Conservation (phyloP, 352 stramenopile species). For the Sclerospora graminicola region DNA sequence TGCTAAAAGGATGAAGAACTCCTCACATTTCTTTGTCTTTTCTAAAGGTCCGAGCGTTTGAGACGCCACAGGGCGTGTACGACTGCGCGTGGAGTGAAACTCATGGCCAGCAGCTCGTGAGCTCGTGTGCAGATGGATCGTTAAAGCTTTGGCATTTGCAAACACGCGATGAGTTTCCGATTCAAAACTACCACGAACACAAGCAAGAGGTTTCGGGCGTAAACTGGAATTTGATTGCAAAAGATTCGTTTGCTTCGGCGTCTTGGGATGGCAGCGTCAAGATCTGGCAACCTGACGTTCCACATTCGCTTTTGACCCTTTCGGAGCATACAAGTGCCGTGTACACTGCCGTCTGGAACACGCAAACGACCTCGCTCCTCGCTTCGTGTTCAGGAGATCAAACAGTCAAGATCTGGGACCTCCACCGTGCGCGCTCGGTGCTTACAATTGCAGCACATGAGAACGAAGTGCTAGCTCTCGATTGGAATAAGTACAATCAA, state of each 20-base stretch:
- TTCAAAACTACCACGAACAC: constrained; percentile 83
- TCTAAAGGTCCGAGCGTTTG: constrained; percentile 70
- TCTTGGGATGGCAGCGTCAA: constrained; percentile 86
- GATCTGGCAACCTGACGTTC: constrained; percentile 69
- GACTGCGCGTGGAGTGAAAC: constrained; percentile 87
- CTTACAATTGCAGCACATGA: constrained; percentile 58
- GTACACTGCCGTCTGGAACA: constrained; percentile 84
- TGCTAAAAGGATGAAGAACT: neutral
- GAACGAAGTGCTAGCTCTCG: constrained; percentile 78
- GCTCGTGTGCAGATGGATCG: constrained; percentile 74
- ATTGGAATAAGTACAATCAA: constrained; percentile 92
- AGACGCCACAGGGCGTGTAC: constrained; percentile 85
- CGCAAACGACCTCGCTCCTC: constrained; percentile 52
- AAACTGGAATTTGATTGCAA: constrained; percentile 87
- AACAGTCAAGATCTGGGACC: constrained; percentile 73
- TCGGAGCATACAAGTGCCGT: constrained; percentile 65
- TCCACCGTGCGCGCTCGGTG: constrained; percentile 39
- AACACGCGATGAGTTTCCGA: constrained; percentile 80
- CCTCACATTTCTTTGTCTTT: neutral
- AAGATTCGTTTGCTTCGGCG: constrained; percentile 77
- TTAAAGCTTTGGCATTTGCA: constrained; percentile 88
- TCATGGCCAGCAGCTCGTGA: constrained; percentile 80
- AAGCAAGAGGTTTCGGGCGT: constrained; percentile 80
- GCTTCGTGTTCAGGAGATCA: constrained; percentile 73
- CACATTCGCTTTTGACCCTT: constrained; percentile 66